These are phyloP conservation scores for Diaporthe humulicola DNA, from an alignment of 2,329 filamentous ascomycete genomes.

Conservation along the genomic window DNA sequence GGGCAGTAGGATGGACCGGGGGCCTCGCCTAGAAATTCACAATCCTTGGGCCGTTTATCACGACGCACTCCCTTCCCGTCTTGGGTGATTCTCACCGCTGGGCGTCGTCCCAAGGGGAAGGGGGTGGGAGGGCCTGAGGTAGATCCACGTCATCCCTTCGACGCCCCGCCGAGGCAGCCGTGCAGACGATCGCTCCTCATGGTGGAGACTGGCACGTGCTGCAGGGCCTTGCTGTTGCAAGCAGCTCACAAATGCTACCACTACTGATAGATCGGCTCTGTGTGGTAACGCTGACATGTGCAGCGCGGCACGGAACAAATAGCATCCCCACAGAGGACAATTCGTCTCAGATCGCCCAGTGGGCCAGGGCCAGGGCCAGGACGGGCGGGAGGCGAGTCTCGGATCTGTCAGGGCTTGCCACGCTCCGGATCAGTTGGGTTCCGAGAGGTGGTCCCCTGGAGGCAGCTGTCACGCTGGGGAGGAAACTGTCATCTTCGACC, in stretches of 20 bases:
- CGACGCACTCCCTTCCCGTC: neutral
- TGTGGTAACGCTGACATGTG: neutral
- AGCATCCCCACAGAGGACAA: neutral
- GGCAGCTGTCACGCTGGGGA: slow-evolving; percentile 15
- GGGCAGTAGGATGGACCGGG: neutral
- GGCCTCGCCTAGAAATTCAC: neutral
- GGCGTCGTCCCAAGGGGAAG: slow-evolving; percentile 16
- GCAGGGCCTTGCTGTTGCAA: neutral
- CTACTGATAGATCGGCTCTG: neutral
- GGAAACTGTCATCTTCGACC: slow-evolving; percentile 18
- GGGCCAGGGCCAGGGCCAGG: slow-evolving; percentile 11
- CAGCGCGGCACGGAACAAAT: neutral
- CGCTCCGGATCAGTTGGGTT: slow-evolving; percentile 16
- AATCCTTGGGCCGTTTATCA: neutral
- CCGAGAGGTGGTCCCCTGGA: slow-evolving; percentile 25
- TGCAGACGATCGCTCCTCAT: slow-evolving; percentile 5
- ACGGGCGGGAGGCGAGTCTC: slow-evolving; percentile 18
- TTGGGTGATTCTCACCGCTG: slow-evolving; percentile 15
- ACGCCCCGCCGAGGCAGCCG: slow-evolving; percentile 17
- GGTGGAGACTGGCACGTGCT: slow-evolving; percentile 20
- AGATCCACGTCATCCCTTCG: slow-evolving; percentile 26
- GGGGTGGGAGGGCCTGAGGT: neutral
- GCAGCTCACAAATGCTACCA: neutral
- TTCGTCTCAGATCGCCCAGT: slow-evolving; percentile 3
- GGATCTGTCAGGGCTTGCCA: slow-evolving; percentile 29